Evolutionary conservation across 192 early-diverging fungal species (phyloP).

Genomic region (Podila horticola): DNA sequence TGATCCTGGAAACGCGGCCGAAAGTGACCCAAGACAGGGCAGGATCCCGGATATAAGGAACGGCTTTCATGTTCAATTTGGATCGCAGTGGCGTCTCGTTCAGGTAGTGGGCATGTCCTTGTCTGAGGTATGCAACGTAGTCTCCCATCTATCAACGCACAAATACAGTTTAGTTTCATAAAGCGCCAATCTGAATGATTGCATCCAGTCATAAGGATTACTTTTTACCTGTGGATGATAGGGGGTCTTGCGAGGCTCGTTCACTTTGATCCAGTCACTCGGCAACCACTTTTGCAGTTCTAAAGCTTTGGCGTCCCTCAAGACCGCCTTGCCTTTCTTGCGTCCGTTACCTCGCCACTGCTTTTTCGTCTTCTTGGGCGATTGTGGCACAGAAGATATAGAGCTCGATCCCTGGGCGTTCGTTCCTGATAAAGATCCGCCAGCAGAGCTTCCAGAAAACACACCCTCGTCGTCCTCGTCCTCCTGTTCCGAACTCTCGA

Average conservation of each 20-base stretch:
- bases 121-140: constrained; percentile 50
- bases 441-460: constrained; percentile 50
- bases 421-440: constrained; percentile 26
- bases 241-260: constrained; percentile 45
- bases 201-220: neutral
- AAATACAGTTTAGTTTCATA: too few relatives aligned
- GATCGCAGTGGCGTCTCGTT: constrained; percentile 49
- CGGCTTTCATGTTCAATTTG: constrained; percentile 34
- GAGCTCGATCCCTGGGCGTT: neutral
- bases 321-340: constrained; percentile 39
- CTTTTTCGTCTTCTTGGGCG: constrained; percentile 23
- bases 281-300: constrained; percentile 27
- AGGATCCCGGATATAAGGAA: constrained; percentile 35
- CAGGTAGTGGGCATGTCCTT: constrained; percentile 49
- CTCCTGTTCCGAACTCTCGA: constrained; percentile 25
- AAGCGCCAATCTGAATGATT: too few relatives aligned
- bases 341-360: constrained; percentile 52
- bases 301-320: constrained; percentile 26
- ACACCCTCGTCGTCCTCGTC: constrained; percentile 46
- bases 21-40: constrained; percentile 56
- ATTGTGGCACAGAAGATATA: constrained; percentile 4
- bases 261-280: constrained; percentile 42
- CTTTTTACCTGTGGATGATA: constrained; percentile 46
- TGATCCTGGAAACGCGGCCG: constrained; percentile 63
- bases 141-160: constrained; percentile 29